These are phyloP conservation scores for Lablab purpureus DNA, from an alignment of 306 rosid genomes.

Conservation along the genomic window DNA sequence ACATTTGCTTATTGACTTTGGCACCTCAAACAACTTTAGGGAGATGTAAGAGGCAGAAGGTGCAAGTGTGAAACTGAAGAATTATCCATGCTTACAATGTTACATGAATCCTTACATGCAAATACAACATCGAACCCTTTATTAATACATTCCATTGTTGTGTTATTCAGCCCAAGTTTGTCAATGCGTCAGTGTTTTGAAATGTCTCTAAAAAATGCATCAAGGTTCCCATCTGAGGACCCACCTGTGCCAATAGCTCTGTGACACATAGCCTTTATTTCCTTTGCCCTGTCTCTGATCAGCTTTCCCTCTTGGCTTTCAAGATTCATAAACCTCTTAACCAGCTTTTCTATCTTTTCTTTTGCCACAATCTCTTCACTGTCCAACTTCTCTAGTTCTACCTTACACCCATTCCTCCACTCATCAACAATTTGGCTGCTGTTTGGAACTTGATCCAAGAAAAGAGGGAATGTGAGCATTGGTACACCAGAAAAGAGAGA, in stretches of 20 bases:
- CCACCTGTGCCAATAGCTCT: constrained; percentile 55
- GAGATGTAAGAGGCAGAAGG: too few species aligned
- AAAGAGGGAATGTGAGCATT: constrained; percentile 57
- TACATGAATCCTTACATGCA: neutral
- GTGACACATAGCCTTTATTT: constrained; percentile 48
- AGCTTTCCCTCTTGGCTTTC: constrained; percentile 48
- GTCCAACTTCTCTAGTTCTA: constrained; percentile 30
- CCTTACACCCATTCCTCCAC: constrained; percentile 59
- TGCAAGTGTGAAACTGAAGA: too few species aligned
- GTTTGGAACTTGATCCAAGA: constrained; percentile 61
- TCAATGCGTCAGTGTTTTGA: constrained; percentile 28
- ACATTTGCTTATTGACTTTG: neutral
- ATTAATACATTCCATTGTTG: neutral
- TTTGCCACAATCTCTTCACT: constrained; percentile 25
- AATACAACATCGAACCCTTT: neutral
- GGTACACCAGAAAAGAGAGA: constrained; percentile 58
- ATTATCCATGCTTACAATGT: constrained; percentile 15
- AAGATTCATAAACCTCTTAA: constrained; percentile 48
- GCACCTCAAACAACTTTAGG: neutral
- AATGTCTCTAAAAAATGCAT: constrained; percentile 52
- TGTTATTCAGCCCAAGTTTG: neutral
- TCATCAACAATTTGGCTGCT: constrained; percentile 55
- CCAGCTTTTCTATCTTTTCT: constrained; percentile 43
- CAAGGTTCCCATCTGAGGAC: constrained; percentile 56
- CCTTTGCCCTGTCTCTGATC: constrained; percentile 51